phyloP scores from a whole-genome alignment of 495 filamentous ascomycete genomes.

The Xylaria acuta region DNA sequence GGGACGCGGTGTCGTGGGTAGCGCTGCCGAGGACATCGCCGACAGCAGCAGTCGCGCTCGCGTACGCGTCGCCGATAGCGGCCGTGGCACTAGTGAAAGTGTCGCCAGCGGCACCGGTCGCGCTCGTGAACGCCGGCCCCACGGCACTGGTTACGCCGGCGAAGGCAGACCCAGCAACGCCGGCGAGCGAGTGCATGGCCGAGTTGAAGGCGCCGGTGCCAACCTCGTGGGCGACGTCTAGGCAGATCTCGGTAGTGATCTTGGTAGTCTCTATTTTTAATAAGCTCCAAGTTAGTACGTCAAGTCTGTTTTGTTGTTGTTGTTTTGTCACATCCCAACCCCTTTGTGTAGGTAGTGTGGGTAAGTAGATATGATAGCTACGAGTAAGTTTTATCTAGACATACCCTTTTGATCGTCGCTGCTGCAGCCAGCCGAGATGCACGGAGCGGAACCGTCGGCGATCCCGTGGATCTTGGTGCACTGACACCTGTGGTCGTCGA shows the following conservation, averaged over 20 bases:
- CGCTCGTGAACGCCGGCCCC: conserved; percentile 2
- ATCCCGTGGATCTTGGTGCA: conserved; percentile 34
- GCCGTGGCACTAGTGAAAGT: conserved; percentile 23
- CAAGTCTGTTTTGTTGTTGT: not conserved
- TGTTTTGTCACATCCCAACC: conserved; percentile 29
- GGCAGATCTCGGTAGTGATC: conserved; percentile 30
- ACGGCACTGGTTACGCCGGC: not conserved
- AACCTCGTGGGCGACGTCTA: conserved; percentile 8
- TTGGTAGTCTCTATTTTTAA: conserved; percentile 27
- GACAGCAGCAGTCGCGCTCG: not conserved
- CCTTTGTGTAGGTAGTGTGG: not conserved
- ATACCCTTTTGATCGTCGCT: conserved; percentile 35
- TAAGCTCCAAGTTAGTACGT: conserved; percentile 37
- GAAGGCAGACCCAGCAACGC: conserved; percentile 28
- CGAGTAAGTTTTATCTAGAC: not conserved
- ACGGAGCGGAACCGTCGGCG: conserved; percentile 27
- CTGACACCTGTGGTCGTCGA: conserved; percentile 37
- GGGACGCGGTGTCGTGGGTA: conserved; percentile 15
- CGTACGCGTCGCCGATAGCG: not conserved
- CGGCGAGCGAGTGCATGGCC: conserved; percentile 13
- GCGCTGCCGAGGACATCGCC: not conserved
- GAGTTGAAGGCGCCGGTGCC: conserved; percentile 27
- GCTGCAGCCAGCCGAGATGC: conserved; percentile 32
- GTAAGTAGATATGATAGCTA: not conserved
- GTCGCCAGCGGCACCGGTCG: conserved; percentile 8